A percentile compares a stretch with the other conserved stretches of the same genome.
Conservation (phyloP, 1,284 basidiomycete species). For the Sporisorium sorghi region DNA sequence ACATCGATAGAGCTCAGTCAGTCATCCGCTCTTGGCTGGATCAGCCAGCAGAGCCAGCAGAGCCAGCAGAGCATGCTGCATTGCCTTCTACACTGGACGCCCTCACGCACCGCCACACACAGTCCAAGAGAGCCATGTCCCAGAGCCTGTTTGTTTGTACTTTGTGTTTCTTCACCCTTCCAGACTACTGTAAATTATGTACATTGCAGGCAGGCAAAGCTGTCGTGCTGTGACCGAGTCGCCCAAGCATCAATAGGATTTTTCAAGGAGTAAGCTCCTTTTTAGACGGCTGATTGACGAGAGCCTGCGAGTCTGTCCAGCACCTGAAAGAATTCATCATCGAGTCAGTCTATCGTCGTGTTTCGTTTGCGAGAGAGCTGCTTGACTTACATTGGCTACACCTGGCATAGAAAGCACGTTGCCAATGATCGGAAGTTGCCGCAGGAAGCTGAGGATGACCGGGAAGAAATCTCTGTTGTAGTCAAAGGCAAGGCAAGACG, state of each 20-base stretch:
- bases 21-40: too few species aligned
- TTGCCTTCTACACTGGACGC: too few species aligned
- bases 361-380: neutral
- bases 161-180: neutral
- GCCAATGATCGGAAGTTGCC: conserved; percentile 93
- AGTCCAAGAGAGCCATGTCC: too few species aligned
- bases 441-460: conserved; percentile 92
- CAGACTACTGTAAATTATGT: too few species aligned
- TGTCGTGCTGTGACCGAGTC: neutral
- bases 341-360: neutral
- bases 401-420: conserved; percentile 83
- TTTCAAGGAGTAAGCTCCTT: too few species aligned
- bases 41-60: too few species aligned
- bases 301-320: conserved; percentile 70
- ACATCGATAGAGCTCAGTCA: too few species aligned
- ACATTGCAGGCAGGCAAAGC: neutral
- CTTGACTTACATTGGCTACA: conserved; percentile 68
- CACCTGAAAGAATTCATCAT: conserved; percentile 48
- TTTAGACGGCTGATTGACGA: conserved; percentile 70
- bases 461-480: conserved; percentile 94
- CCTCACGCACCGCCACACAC: too few species aligned
- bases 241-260: too few species aligned
- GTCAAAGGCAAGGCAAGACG: neutral
- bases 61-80: too few species aligned
- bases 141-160: neutral